These are phyloP conservation scores for Podospora pseudoanserina DNA, from an alignment of 495 filamentous ascomycete genomes.

Conservation along the genomic window DNA sequence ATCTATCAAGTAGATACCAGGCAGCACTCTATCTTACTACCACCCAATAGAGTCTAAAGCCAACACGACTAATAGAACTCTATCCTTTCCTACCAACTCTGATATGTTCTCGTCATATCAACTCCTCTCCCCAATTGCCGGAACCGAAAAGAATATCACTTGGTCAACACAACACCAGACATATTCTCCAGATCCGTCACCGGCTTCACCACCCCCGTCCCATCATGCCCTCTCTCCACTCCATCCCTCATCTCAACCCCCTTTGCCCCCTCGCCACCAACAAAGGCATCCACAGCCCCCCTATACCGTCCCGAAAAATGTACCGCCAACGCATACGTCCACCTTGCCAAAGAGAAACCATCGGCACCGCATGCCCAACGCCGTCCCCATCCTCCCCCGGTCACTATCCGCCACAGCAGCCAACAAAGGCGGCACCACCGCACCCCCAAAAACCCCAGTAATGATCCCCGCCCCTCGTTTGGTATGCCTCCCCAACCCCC, in stretches of 20 bases:
- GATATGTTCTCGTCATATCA: too few relatives aligned
- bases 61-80: too few relatives aligned
- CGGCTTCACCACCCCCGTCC: not conserved
- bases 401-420: slow-evolving; percentile 51
- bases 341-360: slow-evolving; percentile 40
- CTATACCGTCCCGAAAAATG: slow-evolving; percentile 62
- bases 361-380: slow-evolving; percentile 45
- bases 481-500: slow-evolving; percentile 65
- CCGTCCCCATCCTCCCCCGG: slow-evolving; percentile 17
- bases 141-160: too few relatives aligned
- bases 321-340: slow-evolving; percentile 35
- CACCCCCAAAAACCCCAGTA: slow-evolving; percentile 61
- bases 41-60: too few relatives aligned
- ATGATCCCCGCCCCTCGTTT: slow-evolving; percentile 67
- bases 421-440: slow-evolving; percentile 60
- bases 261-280: not conserved
- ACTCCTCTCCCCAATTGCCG: too few relatives aligned
- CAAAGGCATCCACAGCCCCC: slow-evolving; percentile 56
- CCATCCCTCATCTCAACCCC: not conserved
- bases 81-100: not conserved
- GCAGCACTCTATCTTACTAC: too few relatives aligned
- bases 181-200: not conserved
- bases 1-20: too few relatives aligned
- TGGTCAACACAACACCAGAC: not conserved
- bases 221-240: not conserved